These are phyloP conservation scores for Endoconidiophora polonica DNA, from an alignment of 2,329 filamentous ascomycete species.

Conservation along the genomic window DNA sequence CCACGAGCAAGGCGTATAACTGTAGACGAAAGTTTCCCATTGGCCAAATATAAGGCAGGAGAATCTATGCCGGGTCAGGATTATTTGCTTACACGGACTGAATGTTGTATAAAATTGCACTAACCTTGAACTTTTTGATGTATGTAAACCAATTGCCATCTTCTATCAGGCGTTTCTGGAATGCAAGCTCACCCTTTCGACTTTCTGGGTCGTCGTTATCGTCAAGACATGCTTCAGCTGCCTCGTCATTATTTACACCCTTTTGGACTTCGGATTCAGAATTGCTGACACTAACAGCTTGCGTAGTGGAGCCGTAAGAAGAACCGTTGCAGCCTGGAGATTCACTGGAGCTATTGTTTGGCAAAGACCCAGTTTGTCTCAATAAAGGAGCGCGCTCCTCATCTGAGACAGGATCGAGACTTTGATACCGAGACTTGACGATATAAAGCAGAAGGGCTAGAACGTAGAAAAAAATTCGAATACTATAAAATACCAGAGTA, in stretches of 20 bases:
- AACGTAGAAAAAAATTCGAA: conserved; percentile 5
- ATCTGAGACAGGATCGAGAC: conserved; percentile 22
- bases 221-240: not conserved
- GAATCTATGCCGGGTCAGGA: conserved; percentile 30
- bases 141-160: conserved; percentile 66
- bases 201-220: conserved; percentile 27
- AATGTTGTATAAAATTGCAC: conserved; percentile 12
- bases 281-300: conserved; percentile 7
- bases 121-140: conserved; percentile 50
- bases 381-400: conserved; percentile 44
- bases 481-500: not conserved
- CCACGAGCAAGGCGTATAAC: conserved; percentile 48
- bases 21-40: conserved; percentile 49
- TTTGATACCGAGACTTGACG: not conserved
- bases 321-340: not conserved
- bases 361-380: conserved; percentile 15
- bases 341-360: not conserved
- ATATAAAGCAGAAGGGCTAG: not conserved
- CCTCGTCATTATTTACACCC: not conserved
- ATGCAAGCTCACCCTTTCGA: conserved; percentile 29
- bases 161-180: conserved; percentile 52
- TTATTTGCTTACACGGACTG: not conserved
- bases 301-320: conserved; percentile 7
- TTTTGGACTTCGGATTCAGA: conserved; percentile 2
- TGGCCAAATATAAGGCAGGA: conserved; percentile 69